A percentile compares a stretch with the other conserved stretches of the same genome.
These are phyloP conservation scores for Trypanosoma platydactyli DNA, from an alignment of 208 protist genomes.

Conservation along the genomic window DNA sequence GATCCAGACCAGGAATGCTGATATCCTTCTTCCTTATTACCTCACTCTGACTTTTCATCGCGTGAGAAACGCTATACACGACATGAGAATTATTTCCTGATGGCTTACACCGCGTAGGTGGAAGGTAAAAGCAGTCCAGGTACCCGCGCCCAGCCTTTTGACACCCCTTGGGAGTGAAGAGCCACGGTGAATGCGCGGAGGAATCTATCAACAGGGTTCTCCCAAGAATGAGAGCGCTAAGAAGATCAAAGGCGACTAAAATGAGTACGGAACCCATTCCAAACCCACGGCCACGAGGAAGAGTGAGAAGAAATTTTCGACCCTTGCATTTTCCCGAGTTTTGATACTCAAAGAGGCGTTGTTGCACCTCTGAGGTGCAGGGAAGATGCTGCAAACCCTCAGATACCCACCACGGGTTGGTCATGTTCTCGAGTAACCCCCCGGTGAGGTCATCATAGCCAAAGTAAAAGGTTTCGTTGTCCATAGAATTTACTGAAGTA, in stretches of 20 bases:
- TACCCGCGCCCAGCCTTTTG: not conserved
- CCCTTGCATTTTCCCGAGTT: not conserved
- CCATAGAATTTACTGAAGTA: not conserved
- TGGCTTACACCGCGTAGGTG: slow-evolving; percentile 17
- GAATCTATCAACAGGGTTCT: slow-evolving; percentile 17
- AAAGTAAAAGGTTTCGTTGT: not conserved
- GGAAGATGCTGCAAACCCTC: slow-evolving; percentile 9
- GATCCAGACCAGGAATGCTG: slow-evolving; percentile 16
- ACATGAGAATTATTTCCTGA: not conserved
- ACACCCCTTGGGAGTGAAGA: slow-evolving; percentile 21
- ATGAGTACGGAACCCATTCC: slow-evolving; percentile 27
- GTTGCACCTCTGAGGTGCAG: slow-evolving; percentile 29
- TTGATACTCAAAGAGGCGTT: slow-evolving; percentile 22
- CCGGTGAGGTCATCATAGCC: slow-evolving; percentile 16
- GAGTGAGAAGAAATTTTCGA: slow-evolving; percentile 16
- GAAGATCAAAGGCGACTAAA: slow-evolving; percentile 29
- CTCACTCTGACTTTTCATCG: not conserved
- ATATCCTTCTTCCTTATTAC: slow-evolving; percentile 30
- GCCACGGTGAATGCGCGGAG: slow-evolving; percentile 8
- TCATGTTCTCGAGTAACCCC: not conserved
- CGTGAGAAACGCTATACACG: not conserved
- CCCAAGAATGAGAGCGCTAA: slow-evolving; percentile 24
- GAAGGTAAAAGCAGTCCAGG: slow-evolving; percentile 33
- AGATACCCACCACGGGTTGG: slow-evolving; percentile 17
- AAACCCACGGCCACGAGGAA: slow-evolving; percentile 13